phyloP scores from a whole-genome alignment of 2,329 filamentous ascomycete genomes.

The Amphichorda felina region DNA sequence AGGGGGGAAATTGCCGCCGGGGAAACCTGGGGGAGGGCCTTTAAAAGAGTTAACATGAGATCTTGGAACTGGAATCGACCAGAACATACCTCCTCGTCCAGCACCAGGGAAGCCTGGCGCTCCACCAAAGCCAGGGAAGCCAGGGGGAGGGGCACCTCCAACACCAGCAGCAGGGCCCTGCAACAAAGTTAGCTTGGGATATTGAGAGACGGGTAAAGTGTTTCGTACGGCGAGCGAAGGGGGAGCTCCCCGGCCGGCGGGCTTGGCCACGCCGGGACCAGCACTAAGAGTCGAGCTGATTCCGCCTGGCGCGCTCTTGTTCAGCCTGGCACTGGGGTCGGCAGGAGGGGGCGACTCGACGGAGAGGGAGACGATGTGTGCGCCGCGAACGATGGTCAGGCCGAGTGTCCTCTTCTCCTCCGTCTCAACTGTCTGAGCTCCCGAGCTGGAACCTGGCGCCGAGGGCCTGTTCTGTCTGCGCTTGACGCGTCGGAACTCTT shows the following conservation, averaged over 20 bases:
- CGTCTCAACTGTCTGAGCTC: constrained; percentile 63
- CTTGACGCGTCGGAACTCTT: constrained; percentile 91
- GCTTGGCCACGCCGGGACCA: constrained; percentile 82
- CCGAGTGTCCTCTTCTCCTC: constrained; percentile 98
- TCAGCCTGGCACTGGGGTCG: constrained; percentile 82
- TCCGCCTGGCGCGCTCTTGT: constrained; percentile 59
- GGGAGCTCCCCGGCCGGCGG: constrained; percentile 72
- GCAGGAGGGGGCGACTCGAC: constrained; percentile 93
- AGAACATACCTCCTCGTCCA: constrained; percentile 42
- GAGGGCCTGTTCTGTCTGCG: constrained; percentile 65
- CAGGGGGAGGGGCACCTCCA: constrained; percentile 55
- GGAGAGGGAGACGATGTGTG: constrained; percentile 87
- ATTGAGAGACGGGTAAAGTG: not conserved
- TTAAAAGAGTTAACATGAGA: constrained; percentile 17
- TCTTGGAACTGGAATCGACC: not conserved
- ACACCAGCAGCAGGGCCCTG: constrained; percentile 77
- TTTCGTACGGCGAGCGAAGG: constrained; percentile 63
- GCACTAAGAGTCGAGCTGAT: constrained; percentile 60
- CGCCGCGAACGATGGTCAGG: constrained; percentile 85
- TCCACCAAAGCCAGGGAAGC: constrained; percentile 41
- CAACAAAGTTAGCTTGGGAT: constrained; percentile 9
- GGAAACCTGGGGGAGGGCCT: constrained; percentile 37
- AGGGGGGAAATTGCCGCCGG: constrained; percentile 18
- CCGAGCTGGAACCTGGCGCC: constrained; percentile 48
- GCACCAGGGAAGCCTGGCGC: constrained; percentile 31